These are phyloP conservation scores for Plenodomus biglobosus DNA, from an alignment of 2,329 filamentous ascomycete genomes.

Conservation along the genomic window DNA sequence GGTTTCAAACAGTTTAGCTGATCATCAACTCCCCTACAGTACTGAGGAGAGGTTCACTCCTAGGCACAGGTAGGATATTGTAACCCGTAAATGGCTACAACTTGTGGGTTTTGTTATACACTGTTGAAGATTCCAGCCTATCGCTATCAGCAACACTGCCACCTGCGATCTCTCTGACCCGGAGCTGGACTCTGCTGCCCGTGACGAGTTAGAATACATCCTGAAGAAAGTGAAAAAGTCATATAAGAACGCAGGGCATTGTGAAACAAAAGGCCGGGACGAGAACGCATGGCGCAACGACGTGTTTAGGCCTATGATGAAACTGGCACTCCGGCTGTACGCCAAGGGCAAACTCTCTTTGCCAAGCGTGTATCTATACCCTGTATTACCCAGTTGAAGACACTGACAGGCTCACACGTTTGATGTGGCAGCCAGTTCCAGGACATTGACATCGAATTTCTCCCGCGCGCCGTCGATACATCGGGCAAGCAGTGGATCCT, in stretches of 20 bases:
- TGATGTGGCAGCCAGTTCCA: slow-evolving; percentile 3
- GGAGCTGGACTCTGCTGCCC: not conserved
- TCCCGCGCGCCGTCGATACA: not conserved
- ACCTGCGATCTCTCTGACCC: not conserved
- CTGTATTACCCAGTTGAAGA: not conserved
- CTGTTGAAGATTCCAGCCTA: slow-evolving; percentile 7
- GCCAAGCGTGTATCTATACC: slow-evolving; percentile 8
- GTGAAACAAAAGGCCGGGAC: slow-evolving; percentile 6
- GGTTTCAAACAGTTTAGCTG: too few species aligned
- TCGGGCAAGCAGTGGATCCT: slow-evolving; percentile 1
- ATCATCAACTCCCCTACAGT: too few species aligned
- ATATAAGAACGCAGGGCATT: slow-evolving; percentile 1
- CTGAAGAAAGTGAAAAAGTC: slow-evolving; percentile 10
- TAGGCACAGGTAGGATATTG: too few species aligned
- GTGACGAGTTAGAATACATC: slow-evolving; percentile 7
- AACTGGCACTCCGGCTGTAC: slow-evolving; percentile 8
- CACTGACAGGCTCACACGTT: slow-evolving; percentile 2
- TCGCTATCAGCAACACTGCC: slow-evolving; percentile 5
- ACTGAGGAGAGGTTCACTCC: too few species aligned
- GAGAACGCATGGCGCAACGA: slow-evolving; percentile 14
- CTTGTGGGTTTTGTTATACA: too few species aligned
- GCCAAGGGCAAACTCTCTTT: slow-evolving; percentile 8
- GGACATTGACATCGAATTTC: slow-evolving; percentile 2
- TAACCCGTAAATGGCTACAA: too few species aligned
- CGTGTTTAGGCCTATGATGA: slow-evolving; percentile 10